phyloP scores from a whole-genome alignment of 2,329 filamentous ascomycete genomes.

The Colletotrichum ledebouriae region DNA sequence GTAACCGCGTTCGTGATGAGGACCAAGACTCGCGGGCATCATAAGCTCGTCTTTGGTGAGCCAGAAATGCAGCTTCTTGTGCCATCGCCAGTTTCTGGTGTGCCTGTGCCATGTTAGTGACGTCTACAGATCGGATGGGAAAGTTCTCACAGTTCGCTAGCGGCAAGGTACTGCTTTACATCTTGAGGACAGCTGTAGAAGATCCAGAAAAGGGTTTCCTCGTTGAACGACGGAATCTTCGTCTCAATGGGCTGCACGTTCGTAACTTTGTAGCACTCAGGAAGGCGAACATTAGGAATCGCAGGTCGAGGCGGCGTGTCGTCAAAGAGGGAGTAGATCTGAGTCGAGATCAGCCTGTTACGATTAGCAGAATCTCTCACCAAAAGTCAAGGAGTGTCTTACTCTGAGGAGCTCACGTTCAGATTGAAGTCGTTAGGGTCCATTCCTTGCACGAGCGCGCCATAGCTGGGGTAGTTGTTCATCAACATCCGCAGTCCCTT shows the following conservation, averaged over 20 bases:
- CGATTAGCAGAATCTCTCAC: slow-evolving; percentile 42
- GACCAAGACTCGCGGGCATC: slow-evolving; percentile 71
- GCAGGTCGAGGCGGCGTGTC: slow-evolving; percentile 70
- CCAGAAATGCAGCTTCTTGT: slow-evolving; percentile 76
- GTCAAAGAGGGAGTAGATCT: slow-evolving; percentile 73
- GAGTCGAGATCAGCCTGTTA: slow-evolving; percentile 66
- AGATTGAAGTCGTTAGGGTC: slow-evolving; percentile 70
- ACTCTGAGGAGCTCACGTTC: slow-evolving; percentile 71
- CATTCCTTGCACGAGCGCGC: slow-evolving; percentile 70
- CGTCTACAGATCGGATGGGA: no score
- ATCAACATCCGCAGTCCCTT: slow-evolving; percentile 74
- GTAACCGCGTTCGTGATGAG: slow-evolving; percentile 73
- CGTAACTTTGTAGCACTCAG: slow-evolving; percentile 76
- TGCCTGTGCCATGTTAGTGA: slow-evolving; percentile 57
- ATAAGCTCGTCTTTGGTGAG: slow-evolving; percentile 77
- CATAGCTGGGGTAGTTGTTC: slow-evolving; percentile 74
- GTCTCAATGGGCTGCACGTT: slow-evolving; percentile 75
- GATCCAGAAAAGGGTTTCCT: slow-evolving; percentile 78
- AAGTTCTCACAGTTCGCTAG: slow-evolving; percentile 69
- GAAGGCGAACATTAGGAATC: slow-evolving; percentile 69
- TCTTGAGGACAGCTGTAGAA: slow-evolving; percentile 77
- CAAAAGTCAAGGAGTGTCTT: slow-evolving; percentile 49
- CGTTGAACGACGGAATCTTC: slow-evolving; percentile 76
- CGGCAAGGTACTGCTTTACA: slow-evolving; percentile 73
- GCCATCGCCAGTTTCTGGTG: slow-evolving; percentile 76